Evolutionary conservation across 305 asterid species (phyloP), one percentile per base, ranked within the genome.

Genomic region (Stenogyne calaminthoides): DNA sequence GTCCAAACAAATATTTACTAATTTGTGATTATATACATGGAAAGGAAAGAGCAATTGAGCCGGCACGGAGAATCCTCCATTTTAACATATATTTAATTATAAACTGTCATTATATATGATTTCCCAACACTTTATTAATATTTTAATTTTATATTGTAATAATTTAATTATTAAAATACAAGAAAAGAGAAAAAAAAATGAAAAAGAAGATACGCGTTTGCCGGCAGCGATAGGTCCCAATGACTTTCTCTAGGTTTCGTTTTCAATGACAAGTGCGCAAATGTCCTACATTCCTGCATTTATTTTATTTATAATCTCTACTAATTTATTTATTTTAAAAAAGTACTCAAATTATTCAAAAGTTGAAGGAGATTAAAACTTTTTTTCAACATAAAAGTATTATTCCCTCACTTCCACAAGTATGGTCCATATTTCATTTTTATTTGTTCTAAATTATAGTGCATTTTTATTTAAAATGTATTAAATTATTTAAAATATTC

Each of bases 161-260:
- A 46, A 46, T 46, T 8, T 46, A 46, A 47, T 47, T 6, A 47
- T 47, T 47, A 6, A 47, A n/a, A 47, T 47, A 47, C 14, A 47
- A 14, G 47, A 40, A 40, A 47, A 14, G 2, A n/a, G n/a, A 14
- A 6, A 36, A 3, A 3, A 4, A 9, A 12, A 46, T 12, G 0
- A 46, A 3, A 46, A 15, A 16, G 5, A 14, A 4, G 14, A n/a
- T 49, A 46, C 8, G 52, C 18, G 18, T 18, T 14, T 12, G 56
- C 56, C 56, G 56, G 56, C 56, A 49, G 56, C 56, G 56, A 49
- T 49, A 15, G 56, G 56, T 47, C 55, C 55, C 55, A 47, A n/a
- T 9, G 55, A 47, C 20, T n/a, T 49, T 37, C 42, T 37, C 42
- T 37, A 37, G 10, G 42, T 36, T 15, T n/a, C n/a, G n/a, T n/a